Conservation (phyloP, 2,329 filamentous ascomycete genomes). For the Botryotinia calthae region DNA sequence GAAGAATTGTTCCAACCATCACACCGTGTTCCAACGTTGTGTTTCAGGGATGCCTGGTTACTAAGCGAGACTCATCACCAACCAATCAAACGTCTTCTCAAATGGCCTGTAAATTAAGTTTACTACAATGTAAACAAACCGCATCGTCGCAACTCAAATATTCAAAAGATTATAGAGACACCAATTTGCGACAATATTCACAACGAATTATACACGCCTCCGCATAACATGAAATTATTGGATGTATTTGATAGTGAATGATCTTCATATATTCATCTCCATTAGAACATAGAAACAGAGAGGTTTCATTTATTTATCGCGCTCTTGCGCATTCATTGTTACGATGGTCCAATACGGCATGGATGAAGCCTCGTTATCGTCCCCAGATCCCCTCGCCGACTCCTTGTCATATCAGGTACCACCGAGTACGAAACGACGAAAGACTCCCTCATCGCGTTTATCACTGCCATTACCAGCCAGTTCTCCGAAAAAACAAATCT, state of each 20-base stretch:
- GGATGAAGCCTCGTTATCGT: constrained; percentile 34
- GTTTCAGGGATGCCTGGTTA: background rate
- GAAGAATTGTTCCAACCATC: background rate
- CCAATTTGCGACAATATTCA: constrained; percentile 22
- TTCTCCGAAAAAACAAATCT: constrained; percentile 39
- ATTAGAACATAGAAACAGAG: constrained; percentile 8
- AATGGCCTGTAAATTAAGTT: background rate
- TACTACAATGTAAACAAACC: constrained; percentile 19
- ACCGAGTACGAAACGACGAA: constrained; percentile 34
- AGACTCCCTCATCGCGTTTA: constrained; percentile 26
- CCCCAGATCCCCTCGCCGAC: constrained; percentile 40
- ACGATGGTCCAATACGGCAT: constrained; percentile 24
- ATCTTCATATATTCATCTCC: constrained; percentile 19
- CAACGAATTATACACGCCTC: constrained; percentile 4
- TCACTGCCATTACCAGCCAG: constrained; percentile 33
- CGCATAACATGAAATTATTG: constrained; percentile 3
- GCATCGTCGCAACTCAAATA: constrained; percentile 15
- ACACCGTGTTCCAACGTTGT: background rate
- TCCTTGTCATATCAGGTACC: constrained; percentile 32
- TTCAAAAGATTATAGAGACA: background rate
- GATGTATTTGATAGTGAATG: background rate
- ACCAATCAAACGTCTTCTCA: background rate
- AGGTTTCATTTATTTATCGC: background rate
- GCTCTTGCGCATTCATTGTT: constrained; percentile 10
- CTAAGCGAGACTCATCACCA: background rate